Evolutionary conservation across 495 filamentous ascomycete genomes (phyloP).

Genomic region (Tuber aestivum): DNA sequence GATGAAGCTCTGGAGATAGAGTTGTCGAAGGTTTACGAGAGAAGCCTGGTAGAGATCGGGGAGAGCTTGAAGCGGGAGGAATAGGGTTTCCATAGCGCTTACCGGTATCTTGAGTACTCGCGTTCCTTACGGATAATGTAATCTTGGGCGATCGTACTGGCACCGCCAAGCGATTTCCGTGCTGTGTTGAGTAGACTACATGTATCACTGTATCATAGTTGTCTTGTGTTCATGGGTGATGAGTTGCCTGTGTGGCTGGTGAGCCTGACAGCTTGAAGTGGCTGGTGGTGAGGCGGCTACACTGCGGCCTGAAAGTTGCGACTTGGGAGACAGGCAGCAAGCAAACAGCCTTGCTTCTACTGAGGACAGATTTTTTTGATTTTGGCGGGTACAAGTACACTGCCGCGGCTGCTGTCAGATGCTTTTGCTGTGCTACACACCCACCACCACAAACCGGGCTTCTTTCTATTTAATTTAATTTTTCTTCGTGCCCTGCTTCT

Average conservation of each 20-base stretch:
- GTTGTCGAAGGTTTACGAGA: slow-evolving; percentile 34
- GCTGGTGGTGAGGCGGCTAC: background rate
- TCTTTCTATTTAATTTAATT: background rate
- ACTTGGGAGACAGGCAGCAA: background rate
- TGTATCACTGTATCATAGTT: background rate
- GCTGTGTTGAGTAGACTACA: background rate
- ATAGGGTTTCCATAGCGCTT: background rate
- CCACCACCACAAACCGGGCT: background rate
- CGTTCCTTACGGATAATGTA: background rate
- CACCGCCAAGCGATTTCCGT: background rate
- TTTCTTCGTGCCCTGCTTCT: background rate
- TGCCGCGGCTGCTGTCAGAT: background rate
- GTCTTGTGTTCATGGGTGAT: background rate
- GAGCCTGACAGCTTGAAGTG: background rate
- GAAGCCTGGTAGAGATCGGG: slow-evolving; percentile 26
- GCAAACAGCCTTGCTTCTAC: background rate
- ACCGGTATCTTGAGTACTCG: background rate
- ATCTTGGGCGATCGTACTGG: background rate
- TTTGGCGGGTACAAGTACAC: too few relatives aligned
- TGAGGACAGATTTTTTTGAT: too few relatives aligned
- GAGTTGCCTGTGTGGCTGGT: background rate
- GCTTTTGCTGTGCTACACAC: background rate
- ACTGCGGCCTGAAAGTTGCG: background rate
- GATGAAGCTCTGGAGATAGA: slow-evolving; percentile 34
- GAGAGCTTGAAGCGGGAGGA: slow-evolving; percentile 16